Evolutionary conservation across 2,329 filamentous ascomycete genomes (phyloP), one percentile per base, ranked within the genome.

Genomic region (Claviceps sp.): DNA sequence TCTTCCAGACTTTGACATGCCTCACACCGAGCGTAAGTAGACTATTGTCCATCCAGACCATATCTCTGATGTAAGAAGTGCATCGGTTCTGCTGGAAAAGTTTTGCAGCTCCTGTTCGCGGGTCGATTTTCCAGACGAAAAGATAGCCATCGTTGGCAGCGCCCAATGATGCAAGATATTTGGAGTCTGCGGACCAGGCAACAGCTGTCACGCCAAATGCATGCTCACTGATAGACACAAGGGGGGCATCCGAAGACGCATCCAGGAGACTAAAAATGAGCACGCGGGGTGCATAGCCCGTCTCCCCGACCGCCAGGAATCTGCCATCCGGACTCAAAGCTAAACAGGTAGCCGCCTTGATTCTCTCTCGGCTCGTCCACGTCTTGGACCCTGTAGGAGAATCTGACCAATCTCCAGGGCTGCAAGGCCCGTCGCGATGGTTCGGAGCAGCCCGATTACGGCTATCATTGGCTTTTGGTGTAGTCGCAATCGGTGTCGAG

Each of bases 311-410:
- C 8, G 91, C 93, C 50, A 98, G 74, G 63, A 86, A 94, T 59
- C 80, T 85, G 36, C 87, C 90, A 68, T 96, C 89, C 1, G 83
- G 81, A 63, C 89, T 96, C 57, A 98, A 77, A 22, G 88, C 85
- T 26, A 98, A 78, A 62, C 90, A 95, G 5, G 90, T 95, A 2
- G 90, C 88, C 17, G 93, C 87, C 70, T 97, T 97, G 64, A 97
- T 90, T 58, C 89, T 82, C 66, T 97, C 93, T 57, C 88, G 82
- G 51, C 88, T 93, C 1, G 87, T 89, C 84, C 88, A 91, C 13
- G 85, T 88, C 64, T 83, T 88, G 49, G 78, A 82, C 42, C 68
- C 66, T 16, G 39, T 37, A 4, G 78, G 71, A 2, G 78, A 79
- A 47, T 96, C 90, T 13, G 73, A 40, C 72, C 76, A 78, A 56